Evolutionary conservation across 768 basidiomycete genomes (phyloP).

Genomic region (Naganishia vaughanmartiniae): DNA sequence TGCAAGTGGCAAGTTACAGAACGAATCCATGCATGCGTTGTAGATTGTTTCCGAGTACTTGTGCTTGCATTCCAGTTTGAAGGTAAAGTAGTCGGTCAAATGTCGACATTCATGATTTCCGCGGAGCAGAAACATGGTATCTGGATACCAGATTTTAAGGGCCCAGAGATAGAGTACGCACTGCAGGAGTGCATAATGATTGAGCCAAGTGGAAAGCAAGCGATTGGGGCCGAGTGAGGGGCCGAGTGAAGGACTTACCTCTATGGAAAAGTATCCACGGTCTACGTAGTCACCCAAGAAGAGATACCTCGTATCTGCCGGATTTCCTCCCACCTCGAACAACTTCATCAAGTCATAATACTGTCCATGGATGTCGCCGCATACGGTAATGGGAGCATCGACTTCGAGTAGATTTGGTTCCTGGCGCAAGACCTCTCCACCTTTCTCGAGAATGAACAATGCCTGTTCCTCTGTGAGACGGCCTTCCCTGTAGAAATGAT

Average conservation of each 20-base stretch:
- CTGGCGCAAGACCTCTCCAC: conserved; percentile 69
- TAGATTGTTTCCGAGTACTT: conserved; percentile 97
- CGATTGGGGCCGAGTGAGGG: not conserved
- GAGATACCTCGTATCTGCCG: conserved; percentile 87
- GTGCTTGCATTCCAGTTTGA: conserved; percentile 99
- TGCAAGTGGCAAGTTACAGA: conserved; percentile 89
- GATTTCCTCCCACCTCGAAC: conserved; percentile 89
- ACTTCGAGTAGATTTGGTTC: conserved; percentile 91
- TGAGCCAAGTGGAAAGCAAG: not conserved
- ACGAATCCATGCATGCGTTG: conserved; percentile 96
- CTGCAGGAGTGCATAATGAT: conserved; percentile 54
- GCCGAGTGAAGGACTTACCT: conserved; percentile 58
- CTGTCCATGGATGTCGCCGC: conserved; percentile 98
- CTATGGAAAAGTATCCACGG: conserved; percentile 89
- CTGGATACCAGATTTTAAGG: conserved; percentile 98
- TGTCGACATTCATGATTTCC: conserved; percentile 99
- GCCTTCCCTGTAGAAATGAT: conserved; percentile 97
- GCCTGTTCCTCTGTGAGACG: conserved; percentile 92
- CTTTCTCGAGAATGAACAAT: conserved; percentile 80
- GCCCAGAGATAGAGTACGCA: conserved; percentile 97
- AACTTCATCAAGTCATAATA: conserved; percentile 97
- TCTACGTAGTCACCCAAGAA: conserved; percentile 93
- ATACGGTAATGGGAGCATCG: conserved; percentile 96
- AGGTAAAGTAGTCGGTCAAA: conserved; percentile 97
- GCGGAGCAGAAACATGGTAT: conserved; percentile 90